Evolutionary conservation across 2,329 filamentous ascomycete species (phyloP).

Genomic region (Penicillium sp.): DNA sequence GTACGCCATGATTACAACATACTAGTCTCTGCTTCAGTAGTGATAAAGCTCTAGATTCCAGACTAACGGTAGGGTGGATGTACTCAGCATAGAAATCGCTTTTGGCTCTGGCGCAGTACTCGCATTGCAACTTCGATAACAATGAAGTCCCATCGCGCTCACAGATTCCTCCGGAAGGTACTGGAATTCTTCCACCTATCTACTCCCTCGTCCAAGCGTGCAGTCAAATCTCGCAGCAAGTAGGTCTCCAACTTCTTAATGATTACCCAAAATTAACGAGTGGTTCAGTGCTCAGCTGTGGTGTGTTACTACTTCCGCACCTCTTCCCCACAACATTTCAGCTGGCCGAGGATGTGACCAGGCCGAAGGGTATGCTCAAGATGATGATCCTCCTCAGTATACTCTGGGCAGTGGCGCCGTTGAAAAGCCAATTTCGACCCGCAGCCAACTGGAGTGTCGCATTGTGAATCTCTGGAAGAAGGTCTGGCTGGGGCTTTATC

Average conservation of each 20-base stretch:
- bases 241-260: neutral
- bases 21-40: neutral
- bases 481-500: constrained; percentile 24
- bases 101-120: neutral
- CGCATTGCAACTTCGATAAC: neutral
- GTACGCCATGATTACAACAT: constrained; percentile 6
- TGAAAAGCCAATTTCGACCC: neutral
- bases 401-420: neutral
- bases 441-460: constrained; percentile 13
- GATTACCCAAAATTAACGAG: neutral
- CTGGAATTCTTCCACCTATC: constrained; percentile 9
- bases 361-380: neutral
- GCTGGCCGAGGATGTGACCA: neutral
- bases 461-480: constrained; percentile 21
- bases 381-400: neutral
- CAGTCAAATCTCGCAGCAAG: neutral
- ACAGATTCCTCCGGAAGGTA: constrained; percentile 5
- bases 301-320: neutral
- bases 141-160: constrained; percentile 5
- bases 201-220: neutral
- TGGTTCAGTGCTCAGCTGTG: neutral
- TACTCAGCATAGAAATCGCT: no score
- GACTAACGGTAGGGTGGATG: neutral
- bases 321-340: neutral
- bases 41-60: neutral